Conservation (phyloP, 1,284 basidiomycete species). For the Taiwanofungus camphoratus region DNA sequence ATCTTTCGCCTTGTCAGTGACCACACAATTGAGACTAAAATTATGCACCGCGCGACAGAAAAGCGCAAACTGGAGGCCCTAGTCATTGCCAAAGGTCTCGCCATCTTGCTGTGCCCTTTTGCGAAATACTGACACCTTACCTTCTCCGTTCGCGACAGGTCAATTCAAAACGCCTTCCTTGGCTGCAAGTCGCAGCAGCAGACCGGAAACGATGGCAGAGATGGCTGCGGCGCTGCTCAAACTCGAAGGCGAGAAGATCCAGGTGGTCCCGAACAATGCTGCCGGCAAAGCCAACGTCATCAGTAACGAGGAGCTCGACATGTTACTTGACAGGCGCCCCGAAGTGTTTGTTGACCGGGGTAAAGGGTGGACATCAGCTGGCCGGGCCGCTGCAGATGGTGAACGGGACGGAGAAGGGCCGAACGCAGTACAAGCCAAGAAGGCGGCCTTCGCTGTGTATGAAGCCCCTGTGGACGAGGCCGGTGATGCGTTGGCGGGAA, state of each 20-base stretch:
- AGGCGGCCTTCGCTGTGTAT: slow-evolving; percentile 80
- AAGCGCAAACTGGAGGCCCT: slow-evolving; percentile 90
- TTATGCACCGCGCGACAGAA: slow-evolving; percentile 84
- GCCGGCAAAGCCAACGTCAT: slow-evolving; percentile 70
- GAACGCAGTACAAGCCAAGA: slow-evolving; percentile 28
- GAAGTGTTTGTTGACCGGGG: slow-evolving; percentile 75
- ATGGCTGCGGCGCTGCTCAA: slow-evolving; percentile 77
- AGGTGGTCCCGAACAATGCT: slow-evolving; percentile 73
- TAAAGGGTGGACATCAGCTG: slow-evolving; percentile 69
- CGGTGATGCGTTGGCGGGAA: slow-evolving; percentile 67
- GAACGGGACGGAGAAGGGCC: slow-evolving; percentile 17
- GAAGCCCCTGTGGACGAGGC: slow-evolving; percentile 66
- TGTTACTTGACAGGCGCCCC: slow-evolving; percentile 76
- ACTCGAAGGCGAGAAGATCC: slow-evolving; percentile 85
- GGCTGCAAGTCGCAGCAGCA: slow-evolving; percentile 35
- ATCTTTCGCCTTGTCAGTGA: slow-evolving; percentile 85
- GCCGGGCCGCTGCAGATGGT: slow-evolving; percentile 18
- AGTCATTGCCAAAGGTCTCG: slow-evolving; percentile 84
- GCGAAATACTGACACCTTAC: slow-evolving; percentile 5
- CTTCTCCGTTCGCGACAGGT: slow-evolving; percentile 35
- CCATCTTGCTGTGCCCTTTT: slow-evolving; percentile 4
- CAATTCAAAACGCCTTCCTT: slow-evolving; percentile 72
- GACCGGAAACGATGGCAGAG: slow-evolving; percentile 67
- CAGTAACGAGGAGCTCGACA: slow-evolving; percentile 74
- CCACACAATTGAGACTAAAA: slow-evolving; percentile 88